phyloP scores from a whole-genome alignment of 805 yeast species.

The Cyberlindnera suaveolens region DNA sequence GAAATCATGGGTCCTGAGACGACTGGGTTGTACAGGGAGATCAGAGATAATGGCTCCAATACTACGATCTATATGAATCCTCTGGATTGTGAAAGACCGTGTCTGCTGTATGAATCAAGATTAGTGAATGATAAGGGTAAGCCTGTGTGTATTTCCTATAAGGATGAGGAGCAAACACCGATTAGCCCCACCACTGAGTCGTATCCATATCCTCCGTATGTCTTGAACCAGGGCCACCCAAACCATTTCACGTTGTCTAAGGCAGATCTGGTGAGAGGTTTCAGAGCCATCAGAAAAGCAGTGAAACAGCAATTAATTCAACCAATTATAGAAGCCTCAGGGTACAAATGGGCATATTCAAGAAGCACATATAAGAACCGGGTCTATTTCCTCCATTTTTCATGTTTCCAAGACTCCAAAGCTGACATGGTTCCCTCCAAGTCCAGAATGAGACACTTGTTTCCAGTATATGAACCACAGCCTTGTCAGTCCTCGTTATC shows the following conservation, averaged over 20 bases:
- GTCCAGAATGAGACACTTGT: slow-evolving; percentile 6
- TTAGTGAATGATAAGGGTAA: slow-evolving; percentile 19
- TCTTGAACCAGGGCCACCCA: slow-evolving; percentile 14
- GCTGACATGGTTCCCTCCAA: slow-evolving; percentile 19
- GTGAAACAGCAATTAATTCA: slow-evolving; percentile 14
- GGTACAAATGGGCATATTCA: slow-evolving; percentile 22
- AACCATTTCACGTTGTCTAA: slow-evolving; percentile 17
- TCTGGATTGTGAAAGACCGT: slow-evolving; percentile 16
- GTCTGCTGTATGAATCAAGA: slow-evolving; percentile 15
- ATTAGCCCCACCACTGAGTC: slow-evolving; percentile 19
- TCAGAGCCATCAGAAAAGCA: slow-evolving; percentile 17
- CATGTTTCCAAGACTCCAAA: slow-evolving; percentile 20
- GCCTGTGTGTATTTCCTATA: slow-evolving; percentile 16
- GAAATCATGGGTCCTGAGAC: slow-evolving; percentile 9
- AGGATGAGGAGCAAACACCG: slow-evolving; percentile 10
- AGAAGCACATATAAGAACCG: slow-evolving; percentile 17
- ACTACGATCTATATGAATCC: slow-evolving; percentile 19
- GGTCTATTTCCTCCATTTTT: slow-evolving; percentile 17
- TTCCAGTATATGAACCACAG: slow-evolving; percentile 8
- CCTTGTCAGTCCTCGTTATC: slow-evolving; percentile 17
- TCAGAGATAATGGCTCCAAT: slow-evolving; percentile 15
- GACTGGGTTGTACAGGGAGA: slow-evolving; percentile 15
- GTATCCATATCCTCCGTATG: slow-evolving; percentile 17
- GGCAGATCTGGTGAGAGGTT: slow-evolving; percentile 13
- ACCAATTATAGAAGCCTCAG: slow-evolving; percentile 18